Base-by-base conservation (phyloP, 495 filamentous ascomycete species). In the Ramalina intermedia region DNA sequence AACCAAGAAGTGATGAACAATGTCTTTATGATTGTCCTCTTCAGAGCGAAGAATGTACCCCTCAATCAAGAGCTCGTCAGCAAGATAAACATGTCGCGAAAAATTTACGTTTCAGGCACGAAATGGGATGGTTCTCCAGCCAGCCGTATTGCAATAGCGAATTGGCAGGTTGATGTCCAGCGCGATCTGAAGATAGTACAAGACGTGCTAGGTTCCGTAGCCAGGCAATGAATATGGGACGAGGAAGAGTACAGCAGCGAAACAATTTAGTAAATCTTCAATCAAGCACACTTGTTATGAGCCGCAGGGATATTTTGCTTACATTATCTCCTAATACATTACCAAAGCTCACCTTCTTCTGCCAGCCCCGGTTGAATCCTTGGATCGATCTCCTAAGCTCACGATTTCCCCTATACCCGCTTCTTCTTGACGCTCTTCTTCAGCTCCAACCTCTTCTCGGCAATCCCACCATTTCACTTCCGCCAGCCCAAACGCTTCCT, bases 391-490 rank as follows among this genome's bases (percentile, higher is more conserved):
- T 49, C 75, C 78, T 45, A 96, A 71, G 61, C 80, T 91, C 23
- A 98, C 85, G 23, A 98, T 84, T 66, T 98, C 91, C 6, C 87
- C 84, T 66, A 96, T 96, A 16, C 91, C 91, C 24, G 89, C 86
- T 37, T 84, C 88, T 66, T 95, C 88, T 64, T 96, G 90, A 66
- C 94, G 89, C 66, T 96, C 90, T 66, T 98, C 91, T 54, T 96
- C 69, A 7, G 80, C 84, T 50, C 80, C 83, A 52, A 98, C 84
- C 66, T 98, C 91, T 65, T 98, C 91, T 56, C 91, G 73, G 61
- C 85, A 89, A 69, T 95, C 91, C 91, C 91, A 98, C 91, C 91
- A 98, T 60, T 89, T 94, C 63, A 86, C 85, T 67, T 98, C 91
- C 38, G 87, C 87, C 49, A 81, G 70, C 54, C 84, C 79, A 61